These are phyloP conservation scores for Corynascus novoguineensis DNA, from an alignment of 495 filamentous ascomycete species.

Conservation along the genomic window DNA sequence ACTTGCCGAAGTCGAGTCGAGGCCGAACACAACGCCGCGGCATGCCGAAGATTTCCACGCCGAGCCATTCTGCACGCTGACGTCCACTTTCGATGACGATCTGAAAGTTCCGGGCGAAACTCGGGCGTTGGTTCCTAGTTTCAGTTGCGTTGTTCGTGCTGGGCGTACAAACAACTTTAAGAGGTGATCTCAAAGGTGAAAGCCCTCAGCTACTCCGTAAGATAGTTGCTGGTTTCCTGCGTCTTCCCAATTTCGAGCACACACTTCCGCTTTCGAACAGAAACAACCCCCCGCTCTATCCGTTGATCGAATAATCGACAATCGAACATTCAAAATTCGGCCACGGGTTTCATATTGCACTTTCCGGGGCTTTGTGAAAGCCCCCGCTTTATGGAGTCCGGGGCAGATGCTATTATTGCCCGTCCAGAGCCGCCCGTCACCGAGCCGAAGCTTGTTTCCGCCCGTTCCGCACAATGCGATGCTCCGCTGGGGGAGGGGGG, in stretches of 20 bases:
- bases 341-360: background rate
- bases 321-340: background rate
- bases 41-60: constrained; percentile 4
- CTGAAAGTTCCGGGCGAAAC: too few species aligned
- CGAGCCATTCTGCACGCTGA: background rate
- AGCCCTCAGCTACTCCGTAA: too few species aligned
- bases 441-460: constrained; percentile 10
- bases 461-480: constrained; percentile 10
- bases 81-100: background rate
- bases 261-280: too few species aligned
- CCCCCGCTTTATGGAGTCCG: background rate
- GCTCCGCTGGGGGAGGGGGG: constrained; percentile 3
- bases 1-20: background rate
- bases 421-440: constrained; percentile 10
- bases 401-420: background rate
- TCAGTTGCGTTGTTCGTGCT: too few species aligned
- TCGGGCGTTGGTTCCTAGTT: too few species aligned
- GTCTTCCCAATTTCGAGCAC: too few species aligned
- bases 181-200: too few species aligned
- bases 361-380: background rate
- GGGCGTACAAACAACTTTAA: too few species aligned
- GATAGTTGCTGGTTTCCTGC: too few species aligned
- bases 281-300: too few species aligned
- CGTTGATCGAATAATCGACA: too few species aligned
- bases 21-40: constrained; percentile 1